Conservation (phyloP, 768 basidiomycete genomes). For the Boletus sp. region DNA sequence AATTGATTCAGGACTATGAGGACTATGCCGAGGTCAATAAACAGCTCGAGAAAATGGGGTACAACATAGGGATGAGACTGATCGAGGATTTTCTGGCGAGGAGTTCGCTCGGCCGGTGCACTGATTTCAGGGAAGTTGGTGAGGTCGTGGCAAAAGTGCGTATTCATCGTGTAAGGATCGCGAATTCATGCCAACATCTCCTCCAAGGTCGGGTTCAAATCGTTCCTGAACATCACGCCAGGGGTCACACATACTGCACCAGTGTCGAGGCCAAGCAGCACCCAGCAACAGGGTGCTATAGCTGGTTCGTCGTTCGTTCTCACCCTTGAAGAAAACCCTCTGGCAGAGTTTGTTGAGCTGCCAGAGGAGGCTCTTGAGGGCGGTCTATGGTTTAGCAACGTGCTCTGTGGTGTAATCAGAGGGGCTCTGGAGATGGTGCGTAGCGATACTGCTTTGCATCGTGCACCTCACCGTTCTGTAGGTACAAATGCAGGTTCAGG, state of each 20-base stretch:
- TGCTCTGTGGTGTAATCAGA: constrained; percentile 88
- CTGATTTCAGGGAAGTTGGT: constrained; percentile 91
- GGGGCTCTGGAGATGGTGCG: constrained; percentile 95
- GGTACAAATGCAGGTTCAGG: constrained; percentile 96
- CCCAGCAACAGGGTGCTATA: constrained; percentile 39
- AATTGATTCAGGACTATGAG: constrained; percentile 98
- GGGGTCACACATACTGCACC: constrained; percentile 65
- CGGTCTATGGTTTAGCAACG: constrained; percentile 95
- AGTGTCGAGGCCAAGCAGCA: constrained; percentile 45
- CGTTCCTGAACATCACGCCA: constrained; percentile 92
- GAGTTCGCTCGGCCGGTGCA: constrained; percentile 86
- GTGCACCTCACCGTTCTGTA: constrained; percentile 33
- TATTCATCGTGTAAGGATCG: not conserved
- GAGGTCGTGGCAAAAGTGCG: constrained; percentile 92
- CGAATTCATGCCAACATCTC: not conserved
- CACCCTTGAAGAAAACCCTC: constrained; percentile 91
- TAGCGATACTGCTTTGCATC: constrained; percentile 4
- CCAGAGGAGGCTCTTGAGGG: constrained; percentile 91
- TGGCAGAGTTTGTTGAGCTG: constrained; percentile 95
- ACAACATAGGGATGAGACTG: constrained; percentile 92
- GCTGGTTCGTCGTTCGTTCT: constrained; percentile 70
- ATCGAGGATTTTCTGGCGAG: constrained; percentile 98
- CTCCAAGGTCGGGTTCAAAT: constrained; percentile 90
- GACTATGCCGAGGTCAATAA: constrained; percentile 94
- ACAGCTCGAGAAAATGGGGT: constrained; percentile 99